Base-by-base conservation (phyloP, 352 stramenopile genomes). In the Phytopythium mirpurense region DNA sequence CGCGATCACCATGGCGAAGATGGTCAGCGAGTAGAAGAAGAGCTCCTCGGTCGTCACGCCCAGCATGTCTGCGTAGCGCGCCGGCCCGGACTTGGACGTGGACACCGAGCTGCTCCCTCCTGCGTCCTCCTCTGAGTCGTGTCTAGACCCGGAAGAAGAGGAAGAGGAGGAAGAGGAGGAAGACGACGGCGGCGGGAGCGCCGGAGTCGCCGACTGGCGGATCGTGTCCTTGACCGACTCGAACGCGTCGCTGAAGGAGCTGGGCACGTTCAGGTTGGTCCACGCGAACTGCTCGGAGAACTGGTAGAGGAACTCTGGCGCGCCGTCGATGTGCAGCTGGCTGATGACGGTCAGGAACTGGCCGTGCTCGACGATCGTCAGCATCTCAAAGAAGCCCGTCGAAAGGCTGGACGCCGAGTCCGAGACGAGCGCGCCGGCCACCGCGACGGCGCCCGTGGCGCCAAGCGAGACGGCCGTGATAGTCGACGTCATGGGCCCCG, bases 201-300 rank as follows among this genome's bases (percentile, higher is more conserved):
- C 3, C 3, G 45, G 47, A 23, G 47, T 43, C 12, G 47, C 36
- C 21, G 48, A n/a, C 34, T 45, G 24, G 21, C 34, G 46, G 46
- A 54, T 45, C 35, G 34, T 43, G 21, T 14, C 26, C 24, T 54
- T 54, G 29, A 53, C 49, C 29, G 57, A 62, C 36, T 53, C 42
- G 38, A 60, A 24, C 24, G 53, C 48, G 18, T 69, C 59, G 7
- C 48, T 63, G 41, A 70, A 67, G 2, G 67, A 67, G 51, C 86
- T 90, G 35, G 78, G 71, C 21, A 94, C 40, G 56, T 94, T 94
- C 31, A 93, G 90, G 51, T 95, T 95, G 21, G 84, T 92, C 84
- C 84, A 95, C 31, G 83, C 68, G 16, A 95, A 66, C 35, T 90
- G 65, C 46, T 88, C 86, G 19, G 83, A 91, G 55, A 95, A 93